These are phyloP conservation scores for Syncephalastrum racemosum DNA, from an alignment of 371 early-diverging fungal species.

Conservation along the genomic window DNA sequence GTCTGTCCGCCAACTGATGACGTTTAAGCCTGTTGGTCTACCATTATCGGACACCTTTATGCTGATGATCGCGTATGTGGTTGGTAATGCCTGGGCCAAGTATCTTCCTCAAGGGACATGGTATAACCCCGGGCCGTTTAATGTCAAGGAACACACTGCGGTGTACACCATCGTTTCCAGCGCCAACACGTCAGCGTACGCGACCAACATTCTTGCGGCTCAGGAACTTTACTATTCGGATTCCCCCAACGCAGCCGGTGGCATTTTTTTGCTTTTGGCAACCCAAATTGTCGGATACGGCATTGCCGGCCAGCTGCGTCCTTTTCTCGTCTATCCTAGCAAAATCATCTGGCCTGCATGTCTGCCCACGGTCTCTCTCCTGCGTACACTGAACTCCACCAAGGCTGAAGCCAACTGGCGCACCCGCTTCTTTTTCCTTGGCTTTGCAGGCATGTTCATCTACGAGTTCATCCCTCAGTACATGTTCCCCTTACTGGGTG, in stretches of 20 bases:
- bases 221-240: conserved; percentile 53
- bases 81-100: conserved; percentile 33
- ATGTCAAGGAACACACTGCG: conserved; percentile 43
- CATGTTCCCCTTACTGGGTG: conserved; percentile 46
- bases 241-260: conserved; percentile 42
- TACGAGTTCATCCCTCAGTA: conserved; percentile 52
- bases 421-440: conserved; percentile 53
- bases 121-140: conserved; percentile 50
- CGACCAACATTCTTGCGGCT: conserved; percentile 54
- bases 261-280: conserved; percentile 53
- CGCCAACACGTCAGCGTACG: conserved; percentile 45
- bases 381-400: conserved; percentile 68
- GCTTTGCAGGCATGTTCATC: conserved; percentile 36
- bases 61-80: conserved; percentile 42
- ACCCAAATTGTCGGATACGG: conserved; percentile 85
- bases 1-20: conserved; percentile 41
- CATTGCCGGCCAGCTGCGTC: conserved; percentile 76
- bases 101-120: conserved; percentile 27
- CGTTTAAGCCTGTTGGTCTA: conserved; percentile 43
- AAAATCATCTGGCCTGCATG: conserved; percentile 88
- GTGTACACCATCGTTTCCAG: conserved; percentile 41
- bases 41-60: conserved; percentile 42
- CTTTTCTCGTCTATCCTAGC: conserved; percentile 79
- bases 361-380: conserved; percentile 73
- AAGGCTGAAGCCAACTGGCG: conserved; percentile 63